Percentiles rank a stretch among this genome's conserved stretches.
Conservation (phyloP, 441 rosid genomes). For the Metrosideros polymorpha region DNA sequence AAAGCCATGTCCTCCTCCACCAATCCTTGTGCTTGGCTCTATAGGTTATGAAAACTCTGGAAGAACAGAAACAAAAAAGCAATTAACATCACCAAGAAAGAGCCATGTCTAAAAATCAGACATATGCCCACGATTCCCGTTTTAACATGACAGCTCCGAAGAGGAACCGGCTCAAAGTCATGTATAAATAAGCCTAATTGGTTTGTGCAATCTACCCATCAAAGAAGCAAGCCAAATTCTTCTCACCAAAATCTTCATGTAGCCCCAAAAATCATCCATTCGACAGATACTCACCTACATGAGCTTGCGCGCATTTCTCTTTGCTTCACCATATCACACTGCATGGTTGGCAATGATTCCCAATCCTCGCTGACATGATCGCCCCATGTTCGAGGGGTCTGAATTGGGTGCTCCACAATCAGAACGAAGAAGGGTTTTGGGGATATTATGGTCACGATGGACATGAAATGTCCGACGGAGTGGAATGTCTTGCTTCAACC, state of each 20-base stretch:
- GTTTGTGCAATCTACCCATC: background rate
- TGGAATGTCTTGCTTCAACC: constrained; percentile 40
- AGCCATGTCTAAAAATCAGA: too few species aligned
- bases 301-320: constrained; percentile 26
- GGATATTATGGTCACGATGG: constrained; percentile 20
- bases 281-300: constrained; percentile 3
- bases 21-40: too few species aligned
- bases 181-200: background rate
- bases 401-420: constrained; percentile 45
- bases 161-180: background rate
- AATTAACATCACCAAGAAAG: too few species aligned
- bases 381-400: constrained; percentile 44
- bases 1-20: too few species aligned
- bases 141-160: background rate
- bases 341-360: constrained; percentile 68
- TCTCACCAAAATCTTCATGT: constrained; percentile 5
- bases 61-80: too few species aligned
- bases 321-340: constrained; percentile 54
- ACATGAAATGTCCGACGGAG: constrained; percentile 4
- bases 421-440: constrained; percentile 46
- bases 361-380: background rate
- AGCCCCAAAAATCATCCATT: constrained; percentile 2
- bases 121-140: background rate
- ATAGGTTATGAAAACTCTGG: too few species aligned
- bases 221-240: background rate